phyloP scores from a whole-genome alignment of 2,329 filamentous ascomycete genomes.

The Tolypocladium cylindrosporum region DNA sequence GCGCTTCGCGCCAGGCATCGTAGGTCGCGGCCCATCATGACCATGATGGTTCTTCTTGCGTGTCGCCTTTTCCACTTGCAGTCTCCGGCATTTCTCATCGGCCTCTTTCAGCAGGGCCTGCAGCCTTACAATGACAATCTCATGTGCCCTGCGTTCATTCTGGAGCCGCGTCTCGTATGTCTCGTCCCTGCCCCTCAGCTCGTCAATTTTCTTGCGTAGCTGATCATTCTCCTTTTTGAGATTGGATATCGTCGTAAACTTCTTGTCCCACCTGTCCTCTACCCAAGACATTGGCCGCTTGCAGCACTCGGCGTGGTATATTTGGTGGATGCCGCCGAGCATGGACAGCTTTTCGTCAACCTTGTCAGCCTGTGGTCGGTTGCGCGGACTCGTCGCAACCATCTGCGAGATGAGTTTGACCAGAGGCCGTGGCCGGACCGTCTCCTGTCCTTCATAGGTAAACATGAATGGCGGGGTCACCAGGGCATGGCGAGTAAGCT shows the following conservation, averaged over 20 bases:
- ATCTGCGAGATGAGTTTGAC: constrained; percentile 26
- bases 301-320: constrained; percentile 36
- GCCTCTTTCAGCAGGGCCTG: constrained; percentile 25
- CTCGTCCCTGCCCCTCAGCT: constrained; percentile 27
- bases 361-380: constrained; percentile 23
- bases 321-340: constrained; percentile 35
- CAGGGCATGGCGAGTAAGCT: constrained; percentile 23
- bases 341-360: constrained; percentile 30
- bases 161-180: constrained; percentile 28
- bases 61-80: constrained; percentile 16
- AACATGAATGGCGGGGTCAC: constrained; percentile 25
- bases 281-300: constrained; percentile 27
- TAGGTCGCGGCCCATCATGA: constrained; percentile 7
- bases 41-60: constrained; percentile 9
- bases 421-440: constrained; percentile 29
- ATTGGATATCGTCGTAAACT: constrained; percentile 14
- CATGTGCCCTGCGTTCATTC: constrained; percentile 23
- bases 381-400: constrained; percentile 20
- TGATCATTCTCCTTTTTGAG: constrained; percentile 22
- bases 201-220: constrained; percentile 21
- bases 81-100: constrained; percentile 16
- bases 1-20: constrained; percentile 1
- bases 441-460: constrained; percentile 24
- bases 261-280: constrained; percentile 26
- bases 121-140: constrained; percentile 20